Evolutionary conservation across 768 basidiomycete species (phyloP).

Genomic region (Fistulinella prunicolor): DNA sequence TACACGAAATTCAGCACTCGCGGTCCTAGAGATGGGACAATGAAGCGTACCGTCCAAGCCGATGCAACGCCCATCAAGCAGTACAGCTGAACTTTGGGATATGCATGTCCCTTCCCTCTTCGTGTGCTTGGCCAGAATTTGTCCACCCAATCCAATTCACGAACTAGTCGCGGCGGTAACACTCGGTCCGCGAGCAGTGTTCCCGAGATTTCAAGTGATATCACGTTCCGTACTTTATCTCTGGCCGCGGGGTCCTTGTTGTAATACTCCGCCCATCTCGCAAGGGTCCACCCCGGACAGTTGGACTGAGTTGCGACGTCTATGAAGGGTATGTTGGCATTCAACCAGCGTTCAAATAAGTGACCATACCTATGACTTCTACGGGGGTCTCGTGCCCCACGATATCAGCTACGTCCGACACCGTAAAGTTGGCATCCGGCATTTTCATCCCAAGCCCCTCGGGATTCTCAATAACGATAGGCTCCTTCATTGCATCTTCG

Average conservation of each 20-base stretch:
- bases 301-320: slow-evolving; percentile 90
- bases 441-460: slow-evolving; percentile 90
- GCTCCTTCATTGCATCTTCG: slow-evolving; percentile 73
- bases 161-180: slow-evolving; percentile 76
- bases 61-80: slow-evolving; percentile 94
- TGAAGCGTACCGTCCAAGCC: slow-evolving; percentile 84
- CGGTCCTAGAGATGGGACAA: neutral
- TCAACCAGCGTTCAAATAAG: neutral
- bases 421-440: slow-evolving; percentile 68
- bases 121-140: slow-evolving; percentile 86
- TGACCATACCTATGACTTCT: slow-evolving; percentile 81
- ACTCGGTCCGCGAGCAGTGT: slow-evolving; percentile 78
- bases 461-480: slow-evolving; percentile 73
- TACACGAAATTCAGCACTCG: slow-evolving; percentile 28
- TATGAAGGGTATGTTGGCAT: slow-evolving; percentile 23
- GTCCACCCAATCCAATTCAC: slow-evolving; percentile 96
- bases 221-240: slow-evolving; percentile 93
- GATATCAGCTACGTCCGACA: slow-evolving; percentile 74
- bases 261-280: slow-evolving; percentile 89
- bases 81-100: slow-evolving; percentile 94
- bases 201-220: slow-evolving; percentile 90
- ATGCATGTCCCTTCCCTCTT: slow-evolving; percentile 68
- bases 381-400: slow-evolving; percentile 78
- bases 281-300: slow-evolving; percentile 83
- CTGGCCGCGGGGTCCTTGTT: slow-evolving; percentile 60